These are phyloP conservation scores for Tolypocladium tundrense DNA, from an alignment of 2,329 filamentous ascomycete species.

Conservation along the genomic window DNA sequence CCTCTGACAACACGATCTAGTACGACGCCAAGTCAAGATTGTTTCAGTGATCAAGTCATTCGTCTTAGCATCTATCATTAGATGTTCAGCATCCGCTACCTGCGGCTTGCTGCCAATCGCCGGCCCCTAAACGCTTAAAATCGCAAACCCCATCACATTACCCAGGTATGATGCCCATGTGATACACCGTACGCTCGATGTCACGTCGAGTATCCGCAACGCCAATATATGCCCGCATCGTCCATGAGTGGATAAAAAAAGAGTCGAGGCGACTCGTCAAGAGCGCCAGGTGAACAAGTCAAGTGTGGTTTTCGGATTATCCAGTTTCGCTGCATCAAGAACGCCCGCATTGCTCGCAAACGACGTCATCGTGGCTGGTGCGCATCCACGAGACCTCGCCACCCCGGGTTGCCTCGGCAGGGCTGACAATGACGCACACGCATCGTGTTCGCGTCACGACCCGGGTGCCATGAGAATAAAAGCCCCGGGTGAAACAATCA, in stretches of 20 bases:
- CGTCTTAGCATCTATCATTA: neutral
- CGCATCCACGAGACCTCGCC: neutral
- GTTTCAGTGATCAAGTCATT: neutral
- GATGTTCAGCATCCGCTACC: neutral
- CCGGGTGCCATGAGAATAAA: neutral
- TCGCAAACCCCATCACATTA: neutral
- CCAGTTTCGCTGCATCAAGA: neutral
- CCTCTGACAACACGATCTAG: neutral
- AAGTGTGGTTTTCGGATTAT: neutral
- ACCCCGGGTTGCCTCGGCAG: neutral
- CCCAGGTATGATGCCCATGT: neutral
- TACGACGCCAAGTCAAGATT: neutral
- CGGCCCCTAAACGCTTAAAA: neutral
- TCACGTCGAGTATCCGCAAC: neutral
- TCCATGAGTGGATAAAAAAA: neutral
- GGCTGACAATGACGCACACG: neutral
- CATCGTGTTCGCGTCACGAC: neutral
- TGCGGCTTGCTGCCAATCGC: neutral
- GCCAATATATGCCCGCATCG: neutral
- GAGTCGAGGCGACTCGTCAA: neutral
- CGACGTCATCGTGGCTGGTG: neutral
- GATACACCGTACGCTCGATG: neutral
- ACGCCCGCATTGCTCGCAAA: neutral
- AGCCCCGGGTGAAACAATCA: neutral
- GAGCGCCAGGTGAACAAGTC: neutral